Percentiles rank a stretch among this genome's conserved stretches.
phyloP scores from a whole-genome alignment of 805 yeast genomes.

The Cyberlindnera maritima region DNA sequence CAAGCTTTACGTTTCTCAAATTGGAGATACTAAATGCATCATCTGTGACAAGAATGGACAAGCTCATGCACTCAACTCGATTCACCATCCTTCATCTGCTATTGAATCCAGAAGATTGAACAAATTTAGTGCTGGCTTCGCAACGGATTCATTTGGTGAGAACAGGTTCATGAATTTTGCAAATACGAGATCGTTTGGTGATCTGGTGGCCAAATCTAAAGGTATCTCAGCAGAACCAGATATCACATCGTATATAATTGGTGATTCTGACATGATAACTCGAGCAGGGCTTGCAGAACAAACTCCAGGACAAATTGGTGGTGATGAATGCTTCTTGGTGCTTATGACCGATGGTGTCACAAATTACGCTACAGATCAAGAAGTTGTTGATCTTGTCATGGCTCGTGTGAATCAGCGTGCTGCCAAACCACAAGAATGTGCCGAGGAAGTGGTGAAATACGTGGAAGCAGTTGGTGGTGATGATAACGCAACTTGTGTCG shows the following conservation, averaged over 20 bases:
- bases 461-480: conserved; percentile 87
- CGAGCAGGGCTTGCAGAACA: conserved; percentile 17
- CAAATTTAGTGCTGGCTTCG: conserved; percentile 57
- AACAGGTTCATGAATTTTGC: conserved; percentile 78
- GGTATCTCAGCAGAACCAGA: conserved; percentile 96
- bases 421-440: conserved; percentile 71
- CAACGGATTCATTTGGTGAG: conserved; percentile 91
- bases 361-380: conserved; percentile 80
- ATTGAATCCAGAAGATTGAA: conserved; percentile 72
- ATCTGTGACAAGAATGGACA: conserved; percentile 79
- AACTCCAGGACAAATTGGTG: conserved; percentile 47
- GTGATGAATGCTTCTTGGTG: conserved; percentile 84
- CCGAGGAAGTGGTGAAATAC: conserved; percentile 80
- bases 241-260: conserved; percentile 63
- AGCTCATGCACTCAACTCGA: conserved; percentile 73
- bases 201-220: conserved; percentile 68
- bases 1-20: conserved; percentile 76
- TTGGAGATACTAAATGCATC: conserved; percentile 89
- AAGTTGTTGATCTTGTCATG: conserved; percentile 81
- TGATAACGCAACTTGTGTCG: conserved; percentile 93
- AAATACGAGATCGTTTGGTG: conserved; percentile 94
- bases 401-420: conserved; percentile 53
- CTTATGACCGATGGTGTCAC: conserved; percentile 88
- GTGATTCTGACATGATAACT: conserved; percentile 47
- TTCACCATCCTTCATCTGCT: conserved; percentile 86